phyloP scores from a whole-genome alignment of 371 early-diverging fungal genomes.

The Zychaea mexicana region DNA sequence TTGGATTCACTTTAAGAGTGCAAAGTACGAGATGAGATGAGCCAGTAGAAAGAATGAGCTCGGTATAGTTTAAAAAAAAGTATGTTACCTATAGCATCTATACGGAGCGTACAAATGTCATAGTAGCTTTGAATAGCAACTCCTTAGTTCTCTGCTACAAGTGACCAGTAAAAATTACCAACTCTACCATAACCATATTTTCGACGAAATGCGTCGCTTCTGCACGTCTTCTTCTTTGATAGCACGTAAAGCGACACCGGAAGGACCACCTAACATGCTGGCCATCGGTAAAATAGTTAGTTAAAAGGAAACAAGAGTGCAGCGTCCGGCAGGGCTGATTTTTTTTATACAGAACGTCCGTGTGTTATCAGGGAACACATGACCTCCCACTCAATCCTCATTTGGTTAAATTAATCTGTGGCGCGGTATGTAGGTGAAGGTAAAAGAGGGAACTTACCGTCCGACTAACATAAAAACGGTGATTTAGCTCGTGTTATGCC shows the following conservation, averaged over 20 bases:
- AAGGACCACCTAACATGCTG: background rate
- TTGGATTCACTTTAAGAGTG: conserved; percentile 82
- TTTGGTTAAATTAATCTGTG: no score
- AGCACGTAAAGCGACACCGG: background rate
- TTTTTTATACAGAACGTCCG: background rate
- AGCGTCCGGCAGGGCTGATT: no score
- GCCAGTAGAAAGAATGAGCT: background rate
- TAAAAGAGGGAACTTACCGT: no score
- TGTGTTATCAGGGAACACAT: background rate
- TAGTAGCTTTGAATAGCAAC: background rate
- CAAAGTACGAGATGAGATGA: no score
- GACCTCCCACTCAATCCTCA: no score
- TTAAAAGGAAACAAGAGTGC: background rate
- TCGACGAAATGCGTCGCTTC: background rate
- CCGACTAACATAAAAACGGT: no score
- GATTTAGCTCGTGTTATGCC: no score
- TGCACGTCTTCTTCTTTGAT: background rate
- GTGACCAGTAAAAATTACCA: background rate
- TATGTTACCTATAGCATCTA: background rate
- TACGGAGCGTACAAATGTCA: background rate
- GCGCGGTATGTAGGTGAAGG: no score
- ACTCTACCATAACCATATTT: background rate
- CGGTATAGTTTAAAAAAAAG: background rate
- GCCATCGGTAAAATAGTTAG: background rate
- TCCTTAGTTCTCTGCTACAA: background rate